Base-by-base conservation (phyloP, 2,329 filamentous ascomycete species). In the Aspergillus texensis region DNA sequence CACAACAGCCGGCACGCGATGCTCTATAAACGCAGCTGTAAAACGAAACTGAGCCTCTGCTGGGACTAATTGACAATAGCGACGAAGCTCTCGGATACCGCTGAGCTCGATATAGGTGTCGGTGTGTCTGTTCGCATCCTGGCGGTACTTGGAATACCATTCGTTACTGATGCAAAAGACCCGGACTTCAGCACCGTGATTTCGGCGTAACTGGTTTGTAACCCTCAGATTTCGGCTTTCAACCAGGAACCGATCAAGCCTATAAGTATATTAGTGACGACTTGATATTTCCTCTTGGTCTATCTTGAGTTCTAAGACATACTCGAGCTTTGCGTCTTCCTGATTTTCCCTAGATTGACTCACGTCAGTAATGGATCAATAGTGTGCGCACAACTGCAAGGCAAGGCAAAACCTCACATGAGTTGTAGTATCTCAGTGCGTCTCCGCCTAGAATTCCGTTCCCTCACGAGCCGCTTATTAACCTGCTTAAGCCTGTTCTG, bases 131-230 rank as follows among this genome's bases (percentile, higher is more conserved):
- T 26, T 11, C 1, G 57, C 48, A 10, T 34, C 39, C 6, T 53
- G 55, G 12, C 64, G 62, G 43, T 69, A 50, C 6, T 61, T 21
- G 1, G 46, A 19, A 24, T 70, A 72, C 4, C 69, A 55, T 10
- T 46, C 56, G 45, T 68, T 72, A 59, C 70, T 70, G 6, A 71
- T 66, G 43, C 67, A 72, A 28, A 71, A 71, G 4, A 70, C 57
- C 16, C 52, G 61, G 11, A 62, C 54, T 1, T 50, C 26, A 1
- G 21, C 36, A 5, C 34, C 36, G 61, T 36, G 65, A 55, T 30
- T 41, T 9, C 1, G 16, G 0, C 14, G 66, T 34, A 60, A 57
- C 50, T 39, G n/a, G 11, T 50, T 39, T 2, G 34, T 55, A 26
- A 56, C 50, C 21, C 11, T 41, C 8, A 16, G 24, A 46, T 65